Percentiles rank a stretch among this genome's conserved stretches.
Conservation (phyloP, 352 stramenopile genomes). For the Pythium coloratum region DNA sequence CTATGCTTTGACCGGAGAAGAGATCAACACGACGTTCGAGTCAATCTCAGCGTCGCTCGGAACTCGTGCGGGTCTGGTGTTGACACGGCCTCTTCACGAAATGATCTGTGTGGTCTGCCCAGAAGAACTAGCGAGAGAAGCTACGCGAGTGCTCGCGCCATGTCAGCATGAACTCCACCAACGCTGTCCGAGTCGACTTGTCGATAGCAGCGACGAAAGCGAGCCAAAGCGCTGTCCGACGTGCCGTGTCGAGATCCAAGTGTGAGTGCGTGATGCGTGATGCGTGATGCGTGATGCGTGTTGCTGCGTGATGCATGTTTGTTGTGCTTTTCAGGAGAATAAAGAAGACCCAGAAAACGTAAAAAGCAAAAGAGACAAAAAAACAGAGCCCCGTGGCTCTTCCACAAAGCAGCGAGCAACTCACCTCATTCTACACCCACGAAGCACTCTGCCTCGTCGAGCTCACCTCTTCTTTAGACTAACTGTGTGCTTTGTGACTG, state of each 20-base stretch:
- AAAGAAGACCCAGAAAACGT: background rate
- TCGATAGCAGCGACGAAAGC: constrained; percentile 1
- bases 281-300: background rate
- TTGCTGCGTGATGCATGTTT: background rate
- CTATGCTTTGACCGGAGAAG: constrained; percentile 57
- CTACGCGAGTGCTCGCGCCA: constrained; percentile 40
- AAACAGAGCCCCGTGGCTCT: background rate
- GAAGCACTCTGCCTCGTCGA: background rate
- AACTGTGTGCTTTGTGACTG: background rate
- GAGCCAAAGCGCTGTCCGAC: constrained; percentile 12
- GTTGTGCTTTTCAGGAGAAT: background rate
- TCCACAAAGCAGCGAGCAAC: background rate
- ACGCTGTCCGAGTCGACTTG: constrained; percentile 29
- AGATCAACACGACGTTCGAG: constrained; percentile 76
- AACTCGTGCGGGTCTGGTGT: constrained; percentile 51
- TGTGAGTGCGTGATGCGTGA: constrained; percentile 1
- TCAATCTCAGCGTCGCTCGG: constrained; percentile 73
- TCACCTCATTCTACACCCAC: background rate
- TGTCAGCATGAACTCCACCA: constrained; percentile 61
- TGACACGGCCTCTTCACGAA: constrained; percentile 62
- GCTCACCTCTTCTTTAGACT: background rate
- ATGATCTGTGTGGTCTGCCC: constrained; percentile 60
- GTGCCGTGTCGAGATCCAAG: constrained; percentile 16
- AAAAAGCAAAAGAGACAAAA: background rate
- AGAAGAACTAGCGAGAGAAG: constrained; percentile 50